These are phyloP conservation scores for Colletotrichum sublineola DNA, from an alignment of 2,329 filamentous ascomycete species.

Conservation along the genomic window DNA sequence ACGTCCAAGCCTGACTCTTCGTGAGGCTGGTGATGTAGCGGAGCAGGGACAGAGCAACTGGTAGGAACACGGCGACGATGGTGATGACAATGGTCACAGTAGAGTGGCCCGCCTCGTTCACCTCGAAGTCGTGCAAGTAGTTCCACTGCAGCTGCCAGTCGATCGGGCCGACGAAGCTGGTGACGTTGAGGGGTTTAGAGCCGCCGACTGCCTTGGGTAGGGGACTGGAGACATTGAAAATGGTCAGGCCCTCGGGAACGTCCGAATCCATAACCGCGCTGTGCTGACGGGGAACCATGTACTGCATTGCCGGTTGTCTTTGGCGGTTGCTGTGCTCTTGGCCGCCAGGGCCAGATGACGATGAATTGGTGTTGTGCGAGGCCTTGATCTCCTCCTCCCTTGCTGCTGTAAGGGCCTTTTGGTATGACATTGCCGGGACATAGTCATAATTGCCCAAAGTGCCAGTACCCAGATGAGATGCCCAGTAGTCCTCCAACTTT, in stretches of 20 bases:
- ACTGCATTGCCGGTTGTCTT: background rate
- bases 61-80: slow-evolving; percentile 50
- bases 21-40: slow-evolving; percentile 51
- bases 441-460: slow-evolving; percentile 37
- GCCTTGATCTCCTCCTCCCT: slow-evolving; percentile 44
- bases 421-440: slow-evolving; percentile 30
- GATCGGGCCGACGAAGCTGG: slow-evolving; percentile 3
- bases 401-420: slow-evolving; percentile 34
- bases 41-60: slow-evolving; percentile 50
- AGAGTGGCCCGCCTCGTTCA: slow-evolving; percentile 54
- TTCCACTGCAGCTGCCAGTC: slow-evolving; percentile 57
- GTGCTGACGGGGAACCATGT: slow-evolving; percentile 37
- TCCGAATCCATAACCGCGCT: slow-evolving; percentile 14
- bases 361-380: background rate
- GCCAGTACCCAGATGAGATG: slow-evolving; percentile 21
- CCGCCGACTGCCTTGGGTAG: background rate
- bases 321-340: background rate
- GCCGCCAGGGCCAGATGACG: background rate
- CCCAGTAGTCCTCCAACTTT: slow-evolving; percentile 28
- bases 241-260: slow-evolving; percentile 9
- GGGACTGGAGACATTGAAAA: background rate
- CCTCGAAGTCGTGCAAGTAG: slow-evolving; percentile 64
- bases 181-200: slow-evolving; percentile 44
- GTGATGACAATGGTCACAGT: slow-evolving; percentile 44
- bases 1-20: background rate